phyloP scores from a whole-genome alignment of 805 yeast species.

The Priceomyces haplophilus region DNA sequence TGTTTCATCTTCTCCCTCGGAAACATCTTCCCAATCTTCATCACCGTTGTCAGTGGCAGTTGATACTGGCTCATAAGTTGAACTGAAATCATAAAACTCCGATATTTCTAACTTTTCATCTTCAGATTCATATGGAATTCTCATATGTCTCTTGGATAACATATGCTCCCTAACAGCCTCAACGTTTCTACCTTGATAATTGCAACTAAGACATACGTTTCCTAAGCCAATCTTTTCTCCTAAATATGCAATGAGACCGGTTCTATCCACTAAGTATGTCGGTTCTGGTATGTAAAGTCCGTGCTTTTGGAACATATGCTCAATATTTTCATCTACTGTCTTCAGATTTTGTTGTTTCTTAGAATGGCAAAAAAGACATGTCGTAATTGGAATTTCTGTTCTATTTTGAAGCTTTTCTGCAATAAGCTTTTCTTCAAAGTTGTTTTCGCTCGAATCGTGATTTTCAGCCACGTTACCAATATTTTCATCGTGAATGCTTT shows the following conservation, averaged over 20 bases:
- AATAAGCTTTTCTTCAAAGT: conserved; percentile 41
- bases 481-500: neutral
- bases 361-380: conserved; percentile 50
- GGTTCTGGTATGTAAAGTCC: conserved; percentile 89
- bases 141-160: conserved; percentile 80
- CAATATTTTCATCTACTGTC: conserved; percentile 44
- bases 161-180: conserved; percentile 91
- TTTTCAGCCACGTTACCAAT: conserved; percentile 1
- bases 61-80: conserved; percentile 45
- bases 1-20: conserved; percentile 32
- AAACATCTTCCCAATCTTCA: conserved; percentile 44
- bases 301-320: conserved; percentile 75
- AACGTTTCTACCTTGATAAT: conserved; percentile 76
- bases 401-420: conserved; percentile 44
- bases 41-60: conserved; percentile 16
- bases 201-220: conserved; percentile 77
- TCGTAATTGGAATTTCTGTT: conserved; percentile 46
- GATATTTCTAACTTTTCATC: conserved; percentile 74
- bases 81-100: conserved; percentile 79
- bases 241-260: conserved; percentile 71
- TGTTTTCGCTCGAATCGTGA: conserved; percentile 16
- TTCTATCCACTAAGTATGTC: conserved; percentile 60
- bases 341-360: conserved; percentile 31
- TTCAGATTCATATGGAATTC: conserved; percentile 80
- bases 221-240: conserved; percentile 83